A percentile compares a stretch with the other conserved stretches of the same genome.
These are phyloP conservation scores for Basidiobolus meristosporus DNA, from an alignment of 371 early-diverging fungal genomes.

Conservation along the genomic window DNA sequence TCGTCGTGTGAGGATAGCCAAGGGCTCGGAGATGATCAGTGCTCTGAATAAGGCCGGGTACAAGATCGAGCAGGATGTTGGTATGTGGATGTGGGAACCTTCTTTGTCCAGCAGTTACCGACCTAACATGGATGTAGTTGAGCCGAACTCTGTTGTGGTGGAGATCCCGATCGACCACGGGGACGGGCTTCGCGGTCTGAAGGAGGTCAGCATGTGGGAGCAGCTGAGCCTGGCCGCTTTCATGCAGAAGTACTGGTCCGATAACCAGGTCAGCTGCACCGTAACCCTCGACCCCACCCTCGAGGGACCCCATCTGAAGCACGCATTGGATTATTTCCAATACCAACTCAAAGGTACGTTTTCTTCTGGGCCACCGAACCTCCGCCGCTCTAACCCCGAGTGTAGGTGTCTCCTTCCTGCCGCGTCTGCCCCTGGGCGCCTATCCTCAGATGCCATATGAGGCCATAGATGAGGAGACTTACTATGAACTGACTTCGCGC, in stretches of 20 bases:
- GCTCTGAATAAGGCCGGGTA: constrained; percentile 7
- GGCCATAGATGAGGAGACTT: constrained; percentile 9
- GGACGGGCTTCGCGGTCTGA: constrained; percentile 8
- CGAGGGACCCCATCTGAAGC: constrained; percentile 7
- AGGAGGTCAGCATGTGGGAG: constrained; percentile 16
- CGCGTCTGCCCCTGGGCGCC: constrained; percentile 9
- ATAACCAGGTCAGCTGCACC: constrained; percentile 17
- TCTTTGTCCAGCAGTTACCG: too few species aligned
- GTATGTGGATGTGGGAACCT: too few species aligned
- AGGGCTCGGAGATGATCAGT: constrained; percentile 7
- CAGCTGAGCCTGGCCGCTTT: constrained; percentile 15
- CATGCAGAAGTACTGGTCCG: constrained; percentile 14
- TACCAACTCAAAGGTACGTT: constrained; percentile 14
- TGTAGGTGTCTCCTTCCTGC: constrained; percentile 11
- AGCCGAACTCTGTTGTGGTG: constrained; percentile 9
- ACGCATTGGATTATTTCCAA: constrained; percentile 15
- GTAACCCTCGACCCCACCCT: constrained; percentile 12
- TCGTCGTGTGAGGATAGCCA: constrained; percentile 12
- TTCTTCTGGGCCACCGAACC: background rate
- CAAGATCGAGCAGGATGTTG: constrained; percentile 8
- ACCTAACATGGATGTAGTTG: constrained; percentile 4
- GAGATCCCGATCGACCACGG: constrained; percentile 17
- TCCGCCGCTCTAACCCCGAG: background rate
- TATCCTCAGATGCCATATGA: constrained; percentile 18
- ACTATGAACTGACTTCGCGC: constrained; percentile 4